Evolutionary conservation across 371 early-diverging fungal species (phyloP).

Genomic region (Blakeslea trispora): DNA sequence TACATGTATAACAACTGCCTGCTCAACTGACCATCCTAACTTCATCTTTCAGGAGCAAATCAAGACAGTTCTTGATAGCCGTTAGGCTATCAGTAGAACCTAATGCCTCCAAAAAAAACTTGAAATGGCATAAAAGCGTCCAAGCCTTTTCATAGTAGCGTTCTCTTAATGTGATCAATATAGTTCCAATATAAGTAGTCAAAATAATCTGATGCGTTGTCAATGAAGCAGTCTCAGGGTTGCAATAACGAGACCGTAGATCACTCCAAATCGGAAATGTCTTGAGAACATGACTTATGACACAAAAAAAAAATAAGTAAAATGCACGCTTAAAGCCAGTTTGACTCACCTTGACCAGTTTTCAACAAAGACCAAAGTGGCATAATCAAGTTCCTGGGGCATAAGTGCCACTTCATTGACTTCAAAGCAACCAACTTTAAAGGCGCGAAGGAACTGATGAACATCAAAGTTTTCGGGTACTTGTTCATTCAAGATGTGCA

Average conservation of each 20-base stretch:
- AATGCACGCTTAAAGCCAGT: background rate
- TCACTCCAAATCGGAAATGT: constrained; percentile 43
- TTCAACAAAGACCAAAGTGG: constrained; percentile 41
- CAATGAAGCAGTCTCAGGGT: constrained; percentile 24
- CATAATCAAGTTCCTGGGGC: constrained; percentile 34
- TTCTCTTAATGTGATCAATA: constrained; percentile 50
- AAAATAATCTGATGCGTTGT: constrained; percentile 48
- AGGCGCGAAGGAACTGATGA: constrained; percentile 31
- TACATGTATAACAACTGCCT: too few relatives aligned
- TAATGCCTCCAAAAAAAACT: constrained; percentile 42
- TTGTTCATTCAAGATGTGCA: constrained; percentile 37
- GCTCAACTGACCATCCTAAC: constrained; percentile 39
- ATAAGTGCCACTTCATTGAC: constrained; percentile 36
- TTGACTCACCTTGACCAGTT: constrained; percentile 44
- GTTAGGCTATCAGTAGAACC: constrained; percentile 15
- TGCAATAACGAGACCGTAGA: constrained; percentile 23
- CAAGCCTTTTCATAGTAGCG: constrained; percentile 52
- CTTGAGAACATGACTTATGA: constrained; percentile 33
- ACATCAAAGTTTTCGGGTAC: constrained; percentile 27
- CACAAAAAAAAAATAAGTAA: background rate
- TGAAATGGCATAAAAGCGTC: constrained; percentile 46
- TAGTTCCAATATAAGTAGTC: constrained; percentile 50
- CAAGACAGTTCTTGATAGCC: constrained; percentile 14
- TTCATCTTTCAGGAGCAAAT: constrained; percentile 26
- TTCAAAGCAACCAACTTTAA: constrained; percentile 44